These are phyloP conservation scores for Cryptococcus sp. DNA, from an alignment of 1,284 basidiomycete species.

Conservation along the genomic window DNA sequence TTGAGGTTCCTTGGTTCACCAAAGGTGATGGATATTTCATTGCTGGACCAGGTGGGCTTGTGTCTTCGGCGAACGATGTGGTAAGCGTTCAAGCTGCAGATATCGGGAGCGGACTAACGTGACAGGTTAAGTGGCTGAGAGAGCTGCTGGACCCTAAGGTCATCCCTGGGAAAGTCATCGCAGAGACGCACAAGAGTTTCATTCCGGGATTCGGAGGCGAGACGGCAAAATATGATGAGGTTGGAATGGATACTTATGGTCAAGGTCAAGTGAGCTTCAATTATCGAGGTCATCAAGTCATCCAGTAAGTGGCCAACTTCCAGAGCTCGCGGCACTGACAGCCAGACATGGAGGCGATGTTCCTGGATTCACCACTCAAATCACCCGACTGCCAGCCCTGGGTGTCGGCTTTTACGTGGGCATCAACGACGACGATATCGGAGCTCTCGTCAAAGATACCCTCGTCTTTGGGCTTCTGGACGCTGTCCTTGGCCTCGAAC, in stretches of 20 bases:
- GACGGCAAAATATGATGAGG: conserved; percentile 11
- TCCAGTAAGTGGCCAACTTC: neutral
- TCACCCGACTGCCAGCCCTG: conserved; percentile 15
- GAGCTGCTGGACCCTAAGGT: conserved; percentile 26
- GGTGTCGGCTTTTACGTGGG: conserved; percentile 21
- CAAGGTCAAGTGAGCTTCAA: conserved; percentile 16
- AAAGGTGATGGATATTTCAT: conserved; percentile 11
- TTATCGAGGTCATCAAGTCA: conserved; percentile 21
- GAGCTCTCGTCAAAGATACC: conserved; percentile 8
- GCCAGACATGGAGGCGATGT: conserved; percentile 24
- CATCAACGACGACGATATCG: conserved; percentile 27
- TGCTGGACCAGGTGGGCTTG: conserved; percentile 19
- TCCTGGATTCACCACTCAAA: conserved; percentile 20
- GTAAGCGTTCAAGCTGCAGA: conserved; percentile 10
- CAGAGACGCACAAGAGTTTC: conserved; percentile 1
- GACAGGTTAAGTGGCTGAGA: conserved; percentile 22
- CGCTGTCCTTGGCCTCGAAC: conserved; percentile 15
- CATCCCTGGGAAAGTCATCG: conserved; percentile 19
- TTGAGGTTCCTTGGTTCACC: conserved; percentile 21
- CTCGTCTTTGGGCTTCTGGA: conserved; percentile 20
- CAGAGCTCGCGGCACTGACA: neutral
- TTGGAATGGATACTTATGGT: conserved; percentile 19
- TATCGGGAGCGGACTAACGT: neutral
- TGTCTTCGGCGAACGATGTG: conserved; percentile 25
- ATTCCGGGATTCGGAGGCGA: neutral